A percentile compares a stretch with the other conserved stretches of the same genome.
Evolutionary conservation across 495 filamentous ascomycete species (phyloP).

Genomic region (Podospora anserina): DNA sequence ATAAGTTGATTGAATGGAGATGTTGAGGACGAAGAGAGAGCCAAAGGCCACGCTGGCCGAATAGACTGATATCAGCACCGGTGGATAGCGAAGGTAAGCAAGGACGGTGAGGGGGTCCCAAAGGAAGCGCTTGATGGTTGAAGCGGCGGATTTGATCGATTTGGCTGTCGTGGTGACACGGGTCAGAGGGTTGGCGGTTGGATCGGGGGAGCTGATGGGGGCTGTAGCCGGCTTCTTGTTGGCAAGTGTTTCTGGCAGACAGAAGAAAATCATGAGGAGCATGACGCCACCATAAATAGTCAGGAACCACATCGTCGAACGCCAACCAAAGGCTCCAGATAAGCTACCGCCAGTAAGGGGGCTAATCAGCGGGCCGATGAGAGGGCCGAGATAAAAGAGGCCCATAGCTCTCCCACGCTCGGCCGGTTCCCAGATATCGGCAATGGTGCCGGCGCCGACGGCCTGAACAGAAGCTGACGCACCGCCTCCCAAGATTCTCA

Average conservation of each 20-base stretch:
- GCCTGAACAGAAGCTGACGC: constrained; percentile 86
- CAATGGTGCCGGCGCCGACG: constrained; percentile 88
- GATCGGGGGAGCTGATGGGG: constrained; percentile 1
- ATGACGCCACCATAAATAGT: constrained; percentile 68
- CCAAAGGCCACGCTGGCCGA: constrained; percentile 80
- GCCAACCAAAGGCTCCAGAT: constrained; percentile 69
- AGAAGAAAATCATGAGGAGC: constrained; percentile 60
- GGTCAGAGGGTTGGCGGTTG: neutral
- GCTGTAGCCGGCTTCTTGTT: constrained; percentile 15
- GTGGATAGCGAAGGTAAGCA: constrained; percentile 73
- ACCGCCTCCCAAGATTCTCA: constrained; percentile 78
- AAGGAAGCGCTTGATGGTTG: constrained; percentile 61
- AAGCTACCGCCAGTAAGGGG: constrained; percentile 86
- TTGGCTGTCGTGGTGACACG: constrained; percentile 60
- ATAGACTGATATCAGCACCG: constrained; percentile 76
- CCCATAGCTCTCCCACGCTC: constrained; percentile 89
- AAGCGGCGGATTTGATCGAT: constrained; percentile 53
- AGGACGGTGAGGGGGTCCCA: constrained; percentile 79
- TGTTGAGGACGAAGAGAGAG: constrained; percentile 81
- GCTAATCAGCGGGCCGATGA: constrained; percentile 78
- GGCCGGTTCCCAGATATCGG: constrained; percentile 81
- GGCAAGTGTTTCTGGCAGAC: constrained; percentile 66
- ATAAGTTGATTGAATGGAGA: constrained; percentile 77
- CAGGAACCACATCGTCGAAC: constrained; percentile 85
- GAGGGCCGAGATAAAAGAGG: constrained; percentile 84